Conservation (phyloP, 2,329 filamentous ascomycete genomes). For the Periconia sp. region DNA sequence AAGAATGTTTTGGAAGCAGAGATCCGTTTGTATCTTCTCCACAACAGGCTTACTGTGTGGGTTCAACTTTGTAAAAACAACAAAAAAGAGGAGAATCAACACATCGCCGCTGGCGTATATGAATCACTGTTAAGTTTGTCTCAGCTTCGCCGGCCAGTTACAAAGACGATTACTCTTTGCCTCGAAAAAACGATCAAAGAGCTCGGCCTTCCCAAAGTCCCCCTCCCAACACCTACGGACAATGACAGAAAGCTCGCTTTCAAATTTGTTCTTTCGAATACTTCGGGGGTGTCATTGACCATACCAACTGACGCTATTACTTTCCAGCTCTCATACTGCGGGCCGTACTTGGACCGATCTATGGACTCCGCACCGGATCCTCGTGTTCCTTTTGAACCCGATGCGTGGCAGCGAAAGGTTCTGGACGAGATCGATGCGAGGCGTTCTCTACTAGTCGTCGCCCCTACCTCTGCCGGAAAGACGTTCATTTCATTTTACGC, state of each 20-base stretch:
- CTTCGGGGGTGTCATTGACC: slow-evolving; percentile 28
- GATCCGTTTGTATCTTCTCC: slow-evolving; percentile 53
- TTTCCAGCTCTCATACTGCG: slow-evolving; percentile 70
- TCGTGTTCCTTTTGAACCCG: slow-evolving; percentile 72
- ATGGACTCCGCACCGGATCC: slow-evolving; percentile 68
- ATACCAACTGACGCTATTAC: slow-evolving; percentile 50
- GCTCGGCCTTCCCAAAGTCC: slow-evolving; percentile 43
- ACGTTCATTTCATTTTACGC: slow-evolving; percentile 85
- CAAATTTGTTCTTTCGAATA: slow-evolving; percentile 31
- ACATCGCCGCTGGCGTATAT: slow-evolving; percentile 37
- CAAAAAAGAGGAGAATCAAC: slow-evolving; percentile 30
- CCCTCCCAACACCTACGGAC: slow-evolving; percentile 24
- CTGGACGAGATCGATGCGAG: slow-evolving; percentile 72
- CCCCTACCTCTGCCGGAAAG: slow-evolving; percentile 77
- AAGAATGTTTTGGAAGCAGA: slow-evolving; percentile 47
- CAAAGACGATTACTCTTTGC: slow-evolving; percentile 30
- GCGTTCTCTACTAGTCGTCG: slow-evolving; percentile 72
- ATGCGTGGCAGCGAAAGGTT: slow-evolving; percentile 75
- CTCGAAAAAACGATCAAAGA: slow-evolving; percentile 42
- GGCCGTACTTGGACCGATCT: slow-evolving; percentile 74
- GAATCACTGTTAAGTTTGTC: slow-evolving; percentile 32
- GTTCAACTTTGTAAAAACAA: slow-evolving; percentile 35
- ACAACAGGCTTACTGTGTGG: slow-evolving; percentile 54
- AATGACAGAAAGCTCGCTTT: slow-evolving; percentile 50
- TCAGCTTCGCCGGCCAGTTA: slow-evolving; percentile 25